Percentiles rank a stretch among this genome's conserved stretches.
phyloP scores from a whole-genome alignment of 2,329 filamentous ascomycete genomes.

The Cyphellophora attinorum region DNA sequence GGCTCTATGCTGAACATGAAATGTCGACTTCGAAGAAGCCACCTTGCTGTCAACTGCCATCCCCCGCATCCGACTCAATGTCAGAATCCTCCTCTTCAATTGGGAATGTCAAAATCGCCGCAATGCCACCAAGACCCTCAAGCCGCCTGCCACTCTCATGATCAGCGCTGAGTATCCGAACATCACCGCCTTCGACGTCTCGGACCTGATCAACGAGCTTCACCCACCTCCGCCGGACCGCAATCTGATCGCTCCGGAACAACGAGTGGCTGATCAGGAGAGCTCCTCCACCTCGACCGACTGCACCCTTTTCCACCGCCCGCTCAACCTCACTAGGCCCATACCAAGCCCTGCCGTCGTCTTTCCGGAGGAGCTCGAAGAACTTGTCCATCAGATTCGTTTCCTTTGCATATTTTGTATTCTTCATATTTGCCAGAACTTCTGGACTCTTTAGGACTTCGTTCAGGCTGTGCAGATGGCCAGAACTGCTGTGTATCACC shows the following conservation, averaged over 20 bases:
- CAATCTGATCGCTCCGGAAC: slow-evolving; percentile 74
- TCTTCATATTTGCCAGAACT: slow-evolving; percentile 65
- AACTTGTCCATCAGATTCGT: slow-evolving; percentile 79
- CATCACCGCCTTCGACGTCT: slow-evolving; percentile 70
- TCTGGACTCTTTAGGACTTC: slow-evolving; percentile 77
- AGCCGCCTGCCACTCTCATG: slow-evolving; percentile 87
- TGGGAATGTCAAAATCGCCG: slow-evolving; percentile 83
- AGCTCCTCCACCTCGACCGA: slow-evolving; percentile 75
- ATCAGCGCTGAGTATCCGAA: slow-evolving; percentile 79
- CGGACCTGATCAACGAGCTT: slow-evolving; percentile 79
- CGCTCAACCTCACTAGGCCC: slow-evolving; percentile 71
- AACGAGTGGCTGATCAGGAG: slow-evolving; percentile 79
- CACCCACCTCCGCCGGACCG: slow-evolving; percentile 70
- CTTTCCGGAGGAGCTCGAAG: slow-evolving; percentile 64
- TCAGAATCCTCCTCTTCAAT: slow-evolving; percentile 60
- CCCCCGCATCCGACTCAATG: neutral
- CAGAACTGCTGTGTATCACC: slow-evolving; percentile 75
- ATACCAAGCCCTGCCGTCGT: slow-evolving; percentile 87
- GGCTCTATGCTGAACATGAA: no score
- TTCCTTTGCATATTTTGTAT: slow-evolving; percentile 82
- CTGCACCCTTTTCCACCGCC: slow-evolving; percentile 77
- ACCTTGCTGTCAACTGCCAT: no score
- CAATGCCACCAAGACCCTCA: slow-evolving; percentile 75
- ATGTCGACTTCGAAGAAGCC: no score
- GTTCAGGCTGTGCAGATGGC: slow-evolving; percentile 76